A percentile compares a stretch with the other conserved stretches of the same genome.
These are phyloP conservation scores for Aureobasidium sp. DNA, from an alignment of 2,329 filamentous ascomycete species.

Conservation along the genomic window DNA sequence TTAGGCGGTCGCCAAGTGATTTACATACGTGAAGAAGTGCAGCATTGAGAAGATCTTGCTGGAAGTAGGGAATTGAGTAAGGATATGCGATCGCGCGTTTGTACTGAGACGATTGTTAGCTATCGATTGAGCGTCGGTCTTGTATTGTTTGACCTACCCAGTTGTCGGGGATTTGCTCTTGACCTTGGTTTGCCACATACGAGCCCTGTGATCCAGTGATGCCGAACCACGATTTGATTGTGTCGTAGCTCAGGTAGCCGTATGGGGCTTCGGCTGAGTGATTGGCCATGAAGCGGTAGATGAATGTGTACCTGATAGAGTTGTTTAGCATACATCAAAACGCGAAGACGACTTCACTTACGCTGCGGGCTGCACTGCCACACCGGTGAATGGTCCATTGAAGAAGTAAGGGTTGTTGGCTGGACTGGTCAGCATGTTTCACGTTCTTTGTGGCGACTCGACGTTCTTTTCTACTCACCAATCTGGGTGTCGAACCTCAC, in stretches of 20 bases:
- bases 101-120: conserved; percentile 18
- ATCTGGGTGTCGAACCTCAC: not conserved
- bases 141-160: conserved; percentile 18
- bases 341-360: not conserved
- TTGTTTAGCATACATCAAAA: not conserved
- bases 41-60: conserved; percentile 18
- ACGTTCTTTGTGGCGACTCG: not conserved
- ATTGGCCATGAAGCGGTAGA: conserved; percentile 35
- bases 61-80: conserved; percentile 29
- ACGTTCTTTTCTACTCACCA: conserved; percentile 22
- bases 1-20: conserved; percentile 4
- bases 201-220: conserved; percentile 24
- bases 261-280: conserved; percentile 33
- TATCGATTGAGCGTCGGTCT: not conserved
- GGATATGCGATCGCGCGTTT: conserved; percentile 24
- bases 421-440: conserved; percentile 14
- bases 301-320: conserved; percentile 25
- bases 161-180: conserved; percentile 38
- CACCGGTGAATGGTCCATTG: conserved; percentile 2
- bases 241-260: conserved; percentile 30
- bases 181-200: conserved; percentile 20
- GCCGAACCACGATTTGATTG: conserved; percentile 35
- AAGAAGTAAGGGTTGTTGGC: conserved; percentile 25
- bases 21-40: not conserved
- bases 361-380: not conserved